Percentiles rank a stretch among this genome's conserved stretches.
Evolutionary conservation across 148 eudicot genomes (phyloP).

Genomic region (Camellia lanceoleosa): DNA sequence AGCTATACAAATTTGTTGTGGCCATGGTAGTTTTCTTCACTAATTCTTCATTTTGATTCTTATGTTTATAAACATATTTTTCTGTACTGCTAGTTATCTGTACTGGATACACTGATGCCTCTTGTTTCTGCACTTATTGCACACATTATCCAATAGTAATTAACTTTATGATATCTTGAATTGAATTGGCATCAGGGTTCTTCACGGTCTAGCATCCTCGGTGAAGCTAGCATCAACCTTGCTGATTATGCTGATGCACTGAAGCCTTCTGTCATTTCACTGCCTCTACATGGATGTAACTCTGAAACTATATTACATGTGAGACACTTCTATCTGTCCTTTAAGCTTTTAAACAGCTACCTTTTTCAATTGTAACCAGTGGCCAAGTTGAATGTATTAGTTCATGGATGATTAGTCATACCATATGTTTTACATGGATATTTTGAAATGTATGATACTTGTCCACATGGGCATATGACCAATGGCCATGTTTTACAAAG

Average conservation of each 20-base stretch:
- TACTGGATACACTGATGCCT: background rate
- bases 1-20: conserved; percentile 88
- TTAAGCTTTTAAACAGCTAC: background rate
- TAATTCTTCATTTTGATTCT: background rate
- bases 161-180: too few species aligned
- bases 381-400: too few species aligned
- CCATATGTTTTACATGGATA: too few species aligned
- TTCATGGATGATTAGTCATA: too few species aligned
- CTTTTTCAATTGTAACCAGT: background rate
- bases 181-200: conserved; percentile 51
- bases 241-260: conserved; percentile 87
- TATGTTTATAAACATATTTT: background rate
- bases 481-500: background rate
- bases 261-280: conserved; percentile 61
- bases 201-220: conserved; percentile 85
- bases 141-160: too few species aligned
- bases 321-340: conserved; percentile 22
- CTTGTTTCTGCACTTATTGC: background rate
- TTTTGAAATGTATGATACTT: too few species aligned
- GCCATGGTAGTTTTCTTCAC: conserved; percentile 59
- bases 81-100: background rate
- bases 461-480: background rate
- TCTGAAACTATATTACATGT: conserved; percentile 86
- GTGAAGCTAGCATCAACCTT: conserved; percentile 92
- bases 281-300: conserved; percentile 87